Base-by-base conservation (phyloP, 371 early-diverging fungal species). In the Blakeslea trispora region DNA sequence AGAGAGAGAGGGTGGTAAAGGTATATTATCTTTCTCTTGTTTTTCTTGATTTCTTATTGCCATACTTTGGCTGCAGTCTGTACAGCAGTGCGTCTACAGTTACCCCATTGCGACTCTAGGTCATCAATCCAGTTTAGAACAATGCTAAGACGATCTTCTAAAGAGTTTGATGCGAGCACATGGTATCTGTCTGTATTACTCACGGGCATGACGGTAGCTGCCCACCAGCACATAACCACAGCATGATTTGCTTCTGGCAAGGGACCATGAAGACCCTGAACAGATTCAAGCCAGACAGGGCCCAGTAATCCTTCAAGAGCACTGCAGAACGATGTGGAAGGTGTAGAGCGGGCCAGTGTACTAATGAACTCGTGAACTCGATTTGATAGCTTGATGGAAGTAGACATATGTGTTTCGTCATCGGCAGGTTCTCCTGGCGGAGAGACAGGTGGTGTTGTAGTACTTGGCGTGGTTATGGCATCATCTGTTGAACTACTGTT, bases 161-260 rank as follows among this genome's bases (percentile, higher is more conserved):
- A 66, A 2, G 73, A 55, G 1, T 41, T 37, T 35, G 69, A 59
- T 34, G 59, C 52, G 7, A 85, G 53, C 9, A 85, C 48, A n/a
- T 57, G 66, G 43, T 73, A 77, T 35, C 77, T 66, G 24, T 83
- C 83, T 24, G 59, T 40, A 32, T 67, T 65, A 17, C 64, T 67
- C 2, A 86, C 66, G n/a, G 86, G 85, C 28, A 86, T 39, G 13
- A 82, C 74, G 24, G 69, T 66, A 9, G 79, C 83, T 0, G 79
- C 63, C 84, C 86, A 86, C 69, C 80, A 86, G 15, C 76, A 72
- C 44, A 84, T 69, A 39, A 68, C 69, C 3, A 69, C 75, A 24
- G 81, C 69, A 32, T 82, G 68, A 11, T 66, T 55, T 22, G 77
- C 66, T 14, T 46, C 31, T 31, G 57, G 77, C 31, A 70, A 37